Evolutionary conservation across 2,329 filamentous ascomycete genomes (phyloP), one percentile per base, ranked within the genome.

Genomic region (Colletotrichum plurivorum): DNA sequence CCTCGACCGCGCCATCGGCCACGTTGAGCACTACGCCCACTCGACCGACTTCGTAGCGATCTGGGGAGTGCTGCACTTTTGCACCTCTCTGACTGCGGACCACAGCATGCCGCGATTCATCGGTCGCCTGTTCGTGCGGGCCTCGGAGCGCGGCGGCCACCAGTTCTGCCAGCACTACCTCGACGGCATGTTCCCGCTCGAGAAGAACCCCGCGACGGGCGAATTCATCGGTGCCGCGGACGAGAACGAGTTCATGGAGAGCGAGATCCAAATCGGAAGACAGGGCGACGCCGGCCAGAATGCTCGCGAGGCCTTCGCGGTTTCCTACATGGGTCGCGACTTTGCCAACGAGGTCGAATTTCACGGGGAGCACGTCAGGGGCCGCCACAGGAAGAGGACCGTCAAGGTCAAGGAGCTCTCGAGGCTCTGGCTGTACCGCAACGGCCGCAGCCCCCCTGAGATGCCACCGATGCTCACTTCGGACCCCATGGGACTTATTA

Each of bases 11-110:
- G 87, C 88, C 3, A 90, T 95, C 61, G 85, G 87, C 10, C 86
- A 94, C 71, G 91, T 96, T 45, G 93, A 96, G 79, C 93, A 96
- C 78, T 96, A 95, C 75, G 91, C 90, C 3, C 93, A 95, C 76
- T 87, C 86, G 9, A 87, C 85, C 13, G 93, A 96, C 74, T 93
- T 94, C 73, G 92, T 95, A 2, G 87, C 92, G 2, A 82, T 90
- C 15, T 93, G 92, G 86, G 93, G 93, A 2, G 89, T 94, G 7
- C 82, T 95, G 45, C 87, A 93, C 76, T 94, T 93, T 41, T 71
- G 69, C 27, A 72, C 71, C 9, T 72, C 71, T 20, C 49, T 63
- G 31, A 48, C 69, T 52, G 79, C 72, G 31, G 77, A 77, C 1
- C 79, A 77, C 22, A 78, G 83, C 52, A 84, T 90, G 70, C 88